Percentiles rank a stretch among this genome's conserved stretches.
Evolutionary conservation across 2,329 filamentous ascomycete species (phyloP).

Genomic region (Colletotrichum caudatum): DNA sequence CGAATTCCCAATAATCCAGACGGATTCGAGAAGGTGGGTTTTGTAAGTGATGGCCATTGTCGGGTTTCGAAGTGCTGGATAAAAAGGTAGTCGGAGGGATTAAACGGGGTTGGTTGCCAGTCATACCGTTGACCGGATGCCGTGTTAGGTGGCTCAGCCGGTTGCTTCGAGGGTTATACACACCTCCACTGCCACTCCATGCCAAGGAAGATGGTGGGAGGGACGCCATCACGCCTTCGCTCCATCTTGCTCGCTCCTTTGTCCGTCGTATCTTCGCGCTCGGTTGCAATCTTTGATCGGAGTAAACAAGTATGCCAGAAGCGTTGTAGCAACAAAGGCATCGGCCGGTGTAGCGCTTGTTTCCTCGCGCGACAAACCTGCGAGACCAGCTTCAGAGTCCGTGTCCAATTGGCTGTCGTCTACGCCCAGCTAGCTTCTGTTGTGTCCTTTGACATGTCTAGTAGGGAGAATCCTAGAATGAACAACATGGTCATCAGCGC

Average conservation of each 20-base stretch:
- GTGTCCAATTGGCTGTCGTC: not conserved
- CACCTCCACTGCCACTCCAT: not conserved
- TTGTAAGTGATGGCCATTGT: not conserved
- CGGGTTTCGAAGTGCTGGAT: not conserved
- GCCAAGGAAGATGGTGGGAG: not conserved
- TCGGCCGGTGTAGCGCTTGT: not conserved
- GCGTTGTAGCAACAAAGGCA: not conserved
- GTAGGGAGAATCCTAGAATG: not conserved
- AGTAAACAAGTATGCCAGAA: not conserved
- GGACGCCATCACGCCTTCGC: not conserved
- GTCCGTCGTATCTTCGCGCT: not conserved
- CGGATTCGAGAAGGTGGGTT: not conserved
- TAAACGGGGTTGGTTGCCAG: not conserved
- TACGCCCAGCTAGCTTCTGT: not conserved
- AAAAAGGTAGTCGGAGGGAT: not conserved
- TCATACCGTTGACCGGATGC: not conserved
- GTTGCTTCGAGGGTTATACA: not conserved
- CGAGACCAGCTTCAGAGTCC: not conserved
- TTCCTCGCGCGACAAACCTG: not conserved
- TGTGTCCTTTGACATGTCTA: not conserved
- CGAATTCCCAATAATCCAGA: not conserved
- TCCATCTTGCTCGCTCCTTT: not conserved
- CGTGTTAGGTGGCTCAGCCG: not conserved
- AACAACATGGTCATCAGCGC: not conserved
- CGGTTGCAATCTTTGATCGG: not conserved